Base-by-base conservation (phyloP, 2,329 filamentous ascomycete genomes). In the Epichloe aotearoae region DNA sequence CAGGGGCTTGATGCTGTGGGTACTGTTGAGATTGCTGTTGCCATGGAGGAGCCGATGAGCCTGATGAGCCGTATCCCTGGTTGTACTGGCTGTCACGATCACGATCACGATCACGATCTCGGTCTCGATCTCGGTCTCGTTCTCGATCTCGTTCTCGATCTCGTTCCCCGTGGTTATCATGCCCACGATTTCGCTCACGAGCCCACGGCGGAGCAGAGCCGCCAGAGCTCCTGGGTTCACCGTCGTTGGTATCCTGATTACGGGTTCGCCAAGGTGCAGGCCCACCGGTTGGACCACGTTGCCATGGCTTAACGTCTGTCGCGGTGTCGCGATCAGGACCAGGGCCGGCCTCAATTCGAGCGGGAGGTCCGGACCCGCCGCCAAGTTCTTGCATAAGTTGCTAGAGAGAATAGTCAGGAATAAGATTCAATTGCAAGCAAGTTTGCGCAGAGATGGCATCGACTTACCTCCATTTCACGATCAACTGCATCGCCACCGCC, bases 321-420 rank as follows among this genome's bases (percentile, higher is more conserved):
- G 73, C 73, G 52, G 69, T 71, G 39, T 83, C 80, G 56, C 71
- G 60, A 50, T 65, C 64, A 52, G 65, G 73, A 50, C 80, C 80
- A 52, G 88, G 86, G 12, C 86, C 88, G 55, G 84, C 88, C 70
- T 95, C 93, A 62, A 98, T 95, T 56, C 86, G 87, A 57, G 83
- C 84, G 58, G 83, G 84, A 38, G 84, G 78, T 50, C 73, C 72
- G 53, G 82, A 77, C 54, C 83, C 85, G 56, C 88, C 88, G 55
- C 85, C 88, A 59, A 97, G 80, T 75, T 97, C 93, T 79, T 94
- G 86, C 89, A 98, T 95, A 64, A 98, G 88, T 82, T 91, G 85
- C 86, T 88, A 58, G 10, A 50, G 41, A 5, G 19, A 5, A 46
- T 42, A 53, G 66, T 83, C 62, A 79, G 71, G 61, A 64, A 63